These are phyloP conservation scores for Casuarina equisetifolia DNA, from an alignment of 306 rosid species.

Conservation along the genomic window DNA sequence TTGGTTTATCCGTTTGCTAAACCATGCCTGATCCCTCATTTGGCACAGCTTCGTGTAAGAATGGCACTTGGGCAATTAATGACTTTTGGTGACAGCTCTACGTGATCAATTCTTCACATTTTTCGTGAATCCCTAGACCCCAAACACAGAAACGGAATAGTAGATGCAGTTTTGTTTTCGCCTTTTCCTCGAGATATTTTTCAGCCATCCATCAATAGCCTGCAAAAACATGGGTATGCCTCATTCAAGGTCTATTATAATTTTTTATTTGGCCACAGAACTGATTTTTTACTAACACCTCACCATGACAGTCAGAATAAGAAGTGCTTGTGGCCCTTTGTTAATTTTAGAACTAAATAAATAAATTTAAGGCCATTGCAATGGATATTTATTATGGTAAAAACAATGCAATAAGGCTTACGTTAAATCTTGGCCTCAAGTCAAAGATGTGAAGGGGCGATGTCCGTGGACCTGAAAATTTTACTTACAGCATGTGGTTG, in stretches of 20 bases:
- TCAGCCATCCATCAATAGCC: slow-evolving; percentile 33
- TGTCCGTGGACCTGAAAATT: slow-evolving; percentile 1
- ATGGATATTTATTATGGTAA: slow-evolving; percentile 2
- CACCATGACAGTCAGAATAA: slow-evolving; percentile 5
- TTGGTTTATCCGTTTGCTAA: slow-evolving; percentile 18
- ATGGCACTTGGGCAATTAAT: slow-evolving; percentile 57
- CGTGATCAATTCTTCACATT: slow-evolving; percentile 22
- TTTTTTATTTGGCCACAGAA: slow-evolving; percentile 21
- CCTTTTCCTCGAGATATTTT: slow-evolving; percentile 24
- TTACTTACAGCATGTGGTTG: slow-evolving; percentile 12
- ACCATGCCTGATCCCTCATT: slow-evolving; percentile 18
- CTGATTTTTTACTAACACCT: slow-evolving; percentile 18
- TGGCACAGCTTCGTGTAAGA: slow-evolving; percentile 70
- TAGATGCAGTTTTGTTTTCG: slow-evolving; percentile 32
- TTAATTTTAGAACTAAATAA: background rate
- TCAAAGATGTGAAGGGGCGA: slow-evolving; percentile 8
- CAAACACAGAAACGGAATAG: slow-evolving; percentile 26
- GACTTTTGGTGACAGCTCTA: slow-evolving; percentile 50
- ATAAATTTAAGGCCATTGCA: background rate
- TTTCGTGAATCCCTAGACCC: slow-evolving; percentile 11
- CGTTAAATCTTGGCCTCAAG: slow-evolving; percentile 21
- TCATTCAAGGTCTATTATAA: slow-evolving; percentile 20
- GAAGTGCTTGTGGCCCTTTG: slow-evolving; percentile 15
- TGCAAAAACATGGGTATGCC: slow-evolving; percentile 57
- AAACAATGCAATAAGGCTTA: background rate